phyloP scores from a whole-genome alignment of 176 grass and related monocot species.

The Otatea glauca region DNA sequence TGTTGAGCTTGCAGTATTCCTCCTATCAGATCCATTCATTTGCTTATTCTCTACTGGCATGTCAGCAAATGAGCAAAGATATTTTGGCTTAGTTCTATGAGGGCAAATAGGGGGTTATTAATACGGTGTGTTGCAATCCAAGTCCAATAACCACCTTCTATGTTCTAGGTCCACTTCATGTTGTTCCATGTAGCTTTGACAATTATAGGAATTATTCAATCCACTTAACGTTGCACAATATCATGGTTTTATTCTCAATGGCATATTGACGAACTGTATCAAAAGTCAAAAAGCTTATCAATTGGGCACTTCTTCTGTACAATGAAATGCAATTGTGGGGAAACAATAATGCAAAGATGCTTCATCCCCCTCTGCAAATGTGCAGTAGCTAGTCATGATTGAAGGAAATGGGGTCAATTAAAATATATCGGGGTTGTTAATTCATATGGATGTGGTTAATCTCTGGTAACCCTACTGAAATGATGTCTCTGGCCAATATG shows the following conservation, averaged over 20 bases:
- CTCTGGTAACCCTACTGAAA: neutral
- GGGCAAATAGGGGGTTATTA: neutral
- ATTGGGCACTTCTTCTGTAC: neutral
- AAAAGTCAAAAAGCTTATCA: neutral
- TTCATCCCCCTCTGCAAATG: neutral
- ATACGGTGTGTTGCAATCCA: neutral
- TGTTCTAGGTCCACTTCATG: slow-evolving; percentile 4
- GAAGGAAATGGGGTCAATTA: slow-evolving; percentile 5
- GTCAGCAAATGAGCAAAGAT: neutral
- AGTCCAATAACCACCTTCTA: neutral
- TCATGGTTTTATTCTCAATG: neutral
- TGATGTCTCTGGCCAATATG: neutral
- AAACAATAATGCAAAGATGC: neutral
- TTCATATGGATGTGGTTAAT: neutral
- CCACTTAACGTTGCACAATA: neutral
- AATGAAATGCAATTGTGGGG: slow-evolving; percentile 6
- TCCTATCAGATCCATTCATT: slow-evolving; percentile 6
- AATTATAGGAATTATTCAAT: neutral
- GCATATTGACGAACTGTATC: neutral
- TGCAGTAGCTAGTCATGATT: neutral
- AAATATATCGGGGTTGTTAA: neutral
- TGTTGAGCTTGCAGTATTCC: neutral
- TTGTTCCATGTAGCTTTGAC: slow-evolving; percentile 8
- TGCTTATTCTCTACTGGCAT: neutral
- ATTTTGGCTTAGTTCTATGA: neutral